These are phyloP conservation scores for Rhododendron molle DNA, from an alignment of 148 eudicot genomes.

Conservation along the genomic window DNA sequence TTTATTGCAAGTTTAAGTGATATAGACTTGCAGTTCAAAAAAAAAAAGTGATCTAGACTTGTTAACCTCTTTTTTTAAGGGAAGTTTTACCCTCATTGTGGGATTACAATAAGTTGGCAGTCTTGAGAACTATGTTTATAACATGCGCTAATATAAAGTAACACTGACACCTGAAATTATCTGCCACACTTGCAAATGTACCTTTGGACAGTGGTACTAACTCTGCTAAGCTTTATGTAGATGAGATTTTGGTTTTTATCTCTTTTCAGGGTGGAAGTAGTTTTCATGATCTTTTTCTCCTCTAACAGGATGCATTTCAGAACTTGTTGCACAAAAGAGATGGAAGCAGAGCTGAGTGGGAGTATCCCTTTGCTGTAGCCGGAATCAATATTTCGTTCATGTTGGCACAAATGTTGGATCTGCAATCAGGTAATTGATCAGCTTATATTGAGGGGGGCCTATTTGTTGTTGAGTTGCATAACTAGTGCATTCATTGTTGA, in stretches of 20 bases:
- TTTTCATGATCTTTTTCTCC: background rate
- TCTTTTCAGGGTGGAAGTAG: background rate
- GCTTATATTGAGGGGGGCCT: background rate
- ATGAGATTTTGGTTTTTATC: background rate
- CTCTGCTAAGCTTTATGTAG: background rate
- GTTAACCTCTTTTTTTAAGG: background rate
- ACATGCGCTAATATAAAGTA: background rate
- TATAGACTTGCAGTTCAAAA: background rate
- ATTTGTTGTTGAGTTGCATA: background rate
- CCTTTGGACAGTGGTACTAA: background rate
- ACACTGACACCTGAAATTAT: background rate
- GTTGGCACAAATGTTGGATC: constrained; percentile 81
- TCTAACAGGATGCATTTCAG: constrained; percentile 53
- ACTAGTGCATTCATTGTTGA: background rate
- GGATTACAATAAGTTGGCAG: background rate
- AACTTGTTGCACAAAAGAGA: constrained; percentile 59
- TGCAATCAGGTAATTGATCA: constrained; percentile 58
- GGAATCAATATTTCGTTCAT: constrained; percentile 77
- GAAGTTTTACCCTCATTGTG: background rate
- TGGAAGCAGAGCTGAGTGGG: constrained; percentile 79
- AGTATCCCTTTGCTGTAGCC: constrained; percentile 87
- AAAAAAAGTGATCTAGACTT: background rate
- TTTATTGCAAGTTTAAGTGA: too few relatives aligned
- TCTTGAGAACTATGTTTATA: background rate
- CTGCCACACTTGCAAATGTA: background rate